Conservation (phyloP, 495 filamentous ascomycete species). For the Entonaema liquescens region DNA sequence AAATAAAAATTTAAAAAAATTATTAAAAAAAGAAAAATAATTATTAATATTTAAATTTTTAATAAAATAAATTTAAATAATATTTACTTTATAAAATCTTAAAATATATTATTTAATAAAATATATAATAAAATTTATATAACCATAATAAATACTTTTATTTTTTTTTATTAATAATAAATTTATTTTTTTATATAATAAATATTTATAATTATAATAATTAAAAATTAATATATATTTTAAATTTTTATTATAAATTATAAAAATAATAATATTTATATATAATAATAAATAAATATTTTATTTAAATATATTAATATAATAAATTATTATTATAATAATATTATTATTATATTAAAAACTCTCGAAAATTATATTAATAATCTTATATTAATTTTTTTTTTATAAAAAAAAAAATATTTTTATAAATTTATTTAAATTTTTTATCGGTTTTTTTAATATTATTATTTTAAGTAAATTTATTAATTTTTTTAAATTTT, state of each 20-base stretch:
- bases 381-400: background rate
- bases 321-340: background rate
- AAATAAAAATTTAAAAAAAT: background rate
- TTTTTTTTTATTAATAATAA: background rate
- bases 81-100: too few species aligned
- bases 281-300: slow-evolving; percentile 1
- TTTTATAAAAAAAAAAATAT: slow-evolving; percentile 6
- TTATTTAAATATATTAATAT: background rate
- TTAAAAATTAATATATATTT: background rate
- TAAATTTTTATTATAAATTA: background rate
- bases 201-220: background rate
- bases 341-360: too few species aligned
- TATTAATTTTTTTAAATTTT: too few species aligned
- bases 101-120: slow-evolving; percentile 9
- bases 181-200: background rate
- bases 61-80: too few species aligned
- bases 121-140: background rate
- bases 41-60: too few species aligned
- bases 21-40: too few species aligned
- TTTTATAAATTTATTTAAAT: too few species aligned
- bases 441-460: too few species aligned
- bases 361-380: too few species aligned
- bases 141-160: background rate
- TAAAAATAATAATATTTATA: slow-evolving; percentile 2
- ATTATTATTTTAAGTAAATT: too few species aligned